Percentiles rank a stretch among this genome's conserved stretches.
These are phyloP conservation scores for Ogataea nakhonphanomensis DNA, from an alignment of 805 yeast species.

Conservation along the genomic window DNA sequence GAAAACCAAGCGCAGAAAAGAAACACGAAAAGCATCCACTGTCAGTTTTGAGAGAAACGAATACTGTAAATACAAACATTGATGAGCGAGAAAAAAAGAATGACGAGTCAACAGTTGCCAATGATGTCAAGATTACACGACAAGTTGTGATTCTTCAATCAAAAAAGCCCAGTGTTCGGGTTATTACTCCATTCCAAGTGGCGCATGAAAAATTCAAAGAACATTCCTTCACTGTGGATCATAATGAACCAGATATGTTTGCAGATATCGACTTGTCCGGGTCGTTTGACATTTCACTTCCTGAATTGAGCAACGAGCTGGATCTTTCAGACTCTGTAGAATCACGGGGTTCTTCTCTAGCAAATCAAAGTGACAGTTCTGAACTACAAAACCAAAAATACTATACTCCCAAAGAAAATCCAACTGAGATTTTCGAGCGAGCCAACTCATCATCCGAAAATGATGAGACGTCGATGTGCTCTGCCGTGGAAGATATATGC, in stretches of 20 bases:
- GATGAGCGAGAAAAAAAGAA: neutral
- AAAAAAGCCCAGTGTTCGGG: conserved; percentile 1
- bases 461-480: conserved; percentile 26
- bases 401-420: conserved; percentile 20
- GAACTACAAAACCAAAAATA: conserved; percentile 10
- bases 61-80: neutral
- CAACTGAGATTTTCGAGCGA: conserved; percentile 11
- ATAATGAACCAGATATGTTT: conserved; percentile 15
- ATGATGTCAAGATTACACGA: neutral
- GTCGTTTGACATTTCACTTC: conserved; percentile 16
- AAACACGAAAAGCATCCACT: conserved; percentile 1
- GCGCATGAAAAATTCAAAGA: conserved; percentile 8
- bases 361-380: conserved; percentile 8
- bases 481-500: conserved; percentile 24
- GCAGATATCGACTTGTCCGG: conserved; percentile 16
- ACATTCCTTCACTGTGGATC: neutral
- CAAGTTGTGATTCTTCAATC: neutral
- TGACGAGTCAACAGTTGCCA: neutral
- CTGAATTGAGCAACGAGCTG: conserved; percentile 13
- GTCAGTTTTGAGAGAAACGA: neutral
- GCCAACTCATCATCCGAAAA: neutral
- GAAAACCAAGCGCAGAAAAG: neutral
- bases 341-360: too few species aligned
- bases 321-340: conserved; percentile 2
- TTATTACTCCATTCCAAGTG: conserved; percentile 5